Percentiles rank a stretch among this genome's conserved stretches.
These are phyloP conservation scores for Boletus sensibilis DNA, from an alignment of 768 basidiomycete genomes.

Conservation along the genomic window DNA sequence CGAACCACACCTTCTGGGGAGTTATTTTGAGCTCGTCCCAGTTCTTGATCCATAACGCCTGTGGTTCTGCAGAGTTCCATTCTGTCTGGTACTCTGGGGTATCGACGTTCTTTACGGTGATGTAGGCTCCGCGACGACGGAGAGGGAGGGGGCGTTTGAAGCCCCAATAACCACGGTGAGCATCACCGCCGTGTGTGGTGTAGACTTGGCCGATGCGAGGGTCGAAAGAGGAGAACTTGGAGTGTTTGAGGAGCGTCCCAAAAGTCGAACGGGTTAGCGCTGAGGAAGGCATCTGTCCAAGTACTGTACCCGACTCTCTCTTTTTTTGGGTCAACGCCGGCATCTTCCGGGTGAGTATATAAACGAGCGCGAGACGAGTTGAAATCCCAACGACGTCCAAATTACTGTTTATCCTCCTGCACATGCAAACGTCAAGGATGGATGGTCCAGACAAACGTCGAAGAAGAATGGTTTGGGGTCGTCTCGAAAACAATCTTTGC, in stretches of 20 bases:
- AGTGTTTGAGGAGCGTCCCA: conserved; percentile 71
- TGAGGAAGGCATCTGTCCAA: conserved; percentile 19
- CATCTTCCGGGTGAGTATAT: conserved; percentile 31
- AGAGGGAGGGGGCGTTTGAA: conserved; percentile 79
- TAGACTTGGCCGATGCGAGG: conserved; percentile 78
- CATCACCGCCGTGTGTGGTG: conserved; percentile 64
- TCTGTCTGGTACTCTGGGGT: conserved; percentile 73
- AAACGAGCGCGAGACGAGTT: conserved; percentile 15
- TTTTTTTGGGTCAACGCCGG: conserved; percentile 15
- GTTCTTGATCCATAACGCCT: conserved; percentile 66
- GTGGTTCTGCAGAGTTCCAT: conserved; percentile 66
- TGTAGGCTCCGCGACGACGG: conserved; percentile 59
- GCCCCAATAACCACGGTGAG: conserved; percentile 80
- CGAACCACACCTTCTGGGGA: conserved; percentile 7
- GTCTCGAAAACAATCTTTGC: conserved; percentile 93
- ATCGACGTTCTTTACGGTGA: conserved; percentile 69
- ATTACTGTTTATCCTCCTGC: conserved; percentile 72
- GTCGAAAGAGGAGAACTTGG: conserved; percentile 80
- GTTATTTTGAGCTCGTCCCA: conserved; percentile 55
- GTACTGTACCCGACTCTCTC: too few species aligned
- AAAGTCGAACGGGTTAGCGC: conserved; percentile 61
- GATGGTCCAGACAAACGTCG: conserved; percentile 92
- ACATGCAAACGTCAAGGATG: conserved; percentile 47
- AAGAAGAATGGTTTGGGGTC: conserved; percentile 45
- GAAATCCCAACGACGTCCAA: conserved; percentile 63